Conservation (phyloP, 2,329 filamentous ascomycete genomes). For the Emergomyces orientalis region DNA sequence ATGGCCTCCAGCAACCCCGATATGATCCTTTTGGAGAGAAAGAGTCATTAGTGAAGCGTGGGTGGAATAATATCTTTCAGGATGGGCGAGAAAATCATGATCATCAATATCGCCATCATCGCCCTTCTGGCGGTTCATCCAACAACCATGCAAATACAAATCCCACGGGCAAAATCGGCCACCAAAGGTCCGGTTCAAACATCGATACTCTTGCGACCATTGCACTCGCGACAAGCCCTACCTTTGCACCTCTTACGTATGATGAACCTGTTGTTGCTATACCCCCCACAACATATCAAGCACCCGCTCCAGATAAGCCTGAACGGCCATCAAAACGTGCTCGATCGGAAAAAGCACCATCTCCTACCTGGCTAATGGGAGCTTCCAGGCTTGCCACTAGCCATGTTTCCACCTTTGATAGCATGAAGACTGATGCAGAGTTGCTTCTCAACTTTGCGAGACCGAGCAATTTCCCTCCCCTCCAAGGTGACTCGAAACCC, state of each 20-base stretch:
- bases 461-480: conserved; percentile 28
- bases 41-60: conserved; percentile 19
- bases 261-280: conserved; percentile 21
- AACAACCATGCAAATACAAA: conserved; percentile 8
- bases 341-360: conserved; percentile 48
- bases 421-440: conserved; percentile 41
- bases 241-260: conserved; percentile 30
- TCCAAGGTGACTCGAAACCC: conserved; percentile 6
- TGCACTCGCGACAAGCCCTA: conserved; percentile 42
- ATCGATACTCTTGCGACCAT: conserved; percentile 44
- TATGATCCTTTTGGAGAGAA: conserved; percentile 19
- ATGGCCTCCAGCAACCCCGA: conserved; percentile 1
- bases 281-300: conserved; percentile 20
- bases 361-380: conserved; percentile 29
- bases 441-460: conserved; percentile 39
- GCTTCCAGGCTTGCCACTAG: conserved; percentile 23
- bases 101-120: neutral
- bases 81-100: conserved; percentile 6
- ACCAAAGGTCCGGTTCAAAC: conserved; percentile 38
- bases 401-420: conserved; percentile 21
- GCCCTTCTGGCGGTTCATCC: neutral
- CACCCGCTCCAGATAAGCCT: conserved; percentile 21
- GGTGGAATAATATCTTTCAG: conserved; percentile 13
- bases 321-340: conserved; percentile 51
- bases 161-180: conserved; percentile 24